Evolutionary conservation across 345 rosid genomes (phyloP), one percentile per base, ranked within the genome.

Genomic region (Adansonia digitata): DNA sequence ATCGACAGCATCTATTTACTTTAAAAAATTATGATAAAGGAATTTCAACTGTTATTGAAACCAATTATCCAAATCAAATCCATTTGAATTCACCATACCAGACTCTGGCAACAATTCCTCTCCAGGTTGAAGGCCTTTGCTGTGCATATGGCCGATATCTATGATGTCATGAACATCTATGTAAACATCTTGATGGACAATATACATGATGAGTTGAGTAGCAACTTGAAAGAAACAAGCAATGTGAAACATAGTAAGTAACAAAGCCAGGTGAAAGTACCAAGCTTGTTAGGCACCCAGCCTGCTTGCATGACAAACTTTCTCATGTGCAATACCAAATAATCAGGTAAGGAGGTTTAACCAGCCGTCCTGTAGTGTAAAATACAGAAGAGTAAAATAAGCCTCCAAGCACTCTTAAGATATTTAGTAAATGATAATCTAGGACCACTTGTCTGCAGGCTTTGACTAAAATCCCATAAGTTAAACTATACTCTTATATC

Each of bases 261-360:
- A 57, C 62, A n/a, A n/a, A n/a, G 76, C 27, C 56, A 53, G 7
- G 57, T 39, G 76, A 73, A 81, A 46, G 61, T 85, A 95, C 99
- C 98, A 67, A 95, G 99, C 82, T 93, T 95, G 80, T 93, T 95
- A 22, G 99, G 99, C 79, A 95, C 99, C 99, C 98, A 95, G 77
- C 99, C 99, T 24, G 76, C 97, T 76, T 90, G 97, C 97, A 95
- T 87, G 48, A 95, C 97, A 80, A 95, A 95, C 79, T 90, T 95
- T 63, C 93, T 83, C 97, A 95, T 95, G 89, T 95, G 99, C 90
- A 93, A 85, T 63, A 93, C 97, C 86, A 93, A 80, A 82, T 88
- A 95, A 81, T 95, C 98, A 75, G 98, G 98, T 83, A 95, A 95
- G 56, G 99, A 91, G 74, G 99, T 91, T 69, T 93, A 82, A 27